These are phyloP conservation scores for Dryas alaskensis DNA, from an alignment of 306 rosid species.

Conservation along the genomic window DNA sequence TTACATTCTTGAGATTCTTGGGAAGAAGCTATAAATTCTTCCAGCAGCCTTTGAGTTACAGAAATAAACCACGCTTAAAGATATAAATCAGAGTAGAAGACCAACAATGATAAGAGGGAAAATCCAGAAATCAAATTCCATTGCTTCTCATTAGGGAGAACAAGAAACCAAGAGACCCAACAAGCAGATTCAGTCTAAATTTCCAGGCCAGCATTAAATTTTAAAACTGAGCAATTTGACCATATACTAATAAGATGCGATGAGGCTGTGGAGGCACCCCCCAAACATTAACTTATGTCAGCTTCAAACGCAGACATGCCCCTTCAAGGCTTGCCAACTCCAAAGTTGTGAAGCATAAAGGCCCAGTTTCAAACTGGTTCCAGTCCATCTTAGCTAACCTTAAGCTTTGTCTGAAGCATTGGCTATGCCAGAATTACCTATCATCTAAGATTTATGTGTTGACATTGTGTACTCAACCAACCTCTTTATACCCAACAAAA, in stretches of 20 bases:
- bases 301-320: neutral
- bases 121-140: neutral
- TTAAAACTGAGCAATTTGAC: neutral
- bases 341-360: neutral
- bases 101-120: neutral
- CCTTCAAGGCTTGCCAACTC: neutral
- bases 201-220: neutral
- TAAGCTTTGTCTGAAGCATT: neutral
- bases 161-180: neutral
- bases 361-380: neutral
- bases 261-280: neutral
- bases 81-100: neutral
- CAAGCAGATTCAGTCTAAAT: neutral
- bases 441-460: neutral
- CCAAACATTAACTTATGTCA: neutral
- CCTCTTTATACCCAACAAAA: no score
- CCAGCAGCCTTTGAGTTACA: neutral
- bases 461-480: no score
- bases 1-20: neutral
- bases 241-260: neutral
- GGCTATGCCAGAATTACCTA: neutral
- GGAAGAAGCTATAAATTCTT: neutral
- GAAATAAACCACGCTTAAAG: neutral
- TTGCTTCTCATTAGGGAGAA: neutral
- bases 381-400: neutral